Conservation (phyloP, 108 stramenopile genomes). For the Pseudonitzschia multistriata region DNA sequence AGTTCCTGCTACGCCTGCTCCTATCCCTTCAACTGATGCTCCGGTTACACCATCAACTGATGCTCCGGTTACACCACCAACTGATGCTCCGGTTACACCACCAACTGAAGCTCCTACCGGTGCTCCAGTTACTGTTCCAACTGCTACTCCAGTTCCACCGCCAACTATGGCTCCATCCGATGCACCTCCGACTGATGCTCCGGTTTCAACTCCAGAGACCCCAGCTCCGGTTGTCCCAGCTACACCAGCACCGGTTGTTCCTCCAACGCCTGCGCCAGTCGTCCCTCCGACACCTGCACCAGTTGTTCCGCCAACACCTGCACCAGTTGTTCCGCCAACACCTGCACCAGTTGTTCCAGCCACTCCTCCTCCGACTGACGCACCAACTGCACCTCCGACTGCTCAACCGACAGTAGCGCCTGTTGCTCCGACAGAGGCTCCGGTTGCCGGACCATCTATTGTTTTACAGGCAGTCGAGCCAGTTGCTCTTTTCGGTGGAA, state of each 20-base stretch:
- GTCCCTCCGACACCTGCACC: slow-evolving; percentile 21
- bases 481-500: slow-evolving; percentile 29
- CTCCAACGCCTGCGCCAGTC: slow-evolving; percentile 11
- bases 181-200: slow-evolving; percentile 2
- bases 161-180: background rate
- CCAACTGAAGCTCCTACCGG: slow-evolving; percentile 19
- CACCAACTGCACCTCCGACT: background rate
- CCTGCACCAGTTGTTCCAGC: slow-evolving; percentile 15
- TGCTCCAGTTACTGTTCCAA: background rate
- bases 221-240: slow-evolving; percentile 2
- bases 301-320: slow-evolving; percentile 8
- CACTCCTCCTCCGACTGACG: slow-evolving; percentile 8
- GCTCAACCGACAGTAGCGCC: slow-evolving; percentile 3
- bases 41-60: background rate
- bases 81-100: background rate
- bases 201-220: background rate
- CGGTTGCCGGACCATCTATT: slow-evolving; percentile 12
- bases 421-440: slow-evolving; percentile 15
- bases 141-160: background rate
- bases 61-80: background rate
- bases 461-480: slow-evolving; percentile 18
- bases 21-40: slow-evolving; percentile 3
- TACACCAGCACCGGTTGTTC: slow-evolving; percentile 13
- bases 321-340: slow-evolving; percentile 18
- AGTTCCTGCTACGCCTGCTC: background rate